Evolutionary conservation across 805 yeast genomes (phyloP).

Genomic region (Yarrowia phangngaensis): DNA sequence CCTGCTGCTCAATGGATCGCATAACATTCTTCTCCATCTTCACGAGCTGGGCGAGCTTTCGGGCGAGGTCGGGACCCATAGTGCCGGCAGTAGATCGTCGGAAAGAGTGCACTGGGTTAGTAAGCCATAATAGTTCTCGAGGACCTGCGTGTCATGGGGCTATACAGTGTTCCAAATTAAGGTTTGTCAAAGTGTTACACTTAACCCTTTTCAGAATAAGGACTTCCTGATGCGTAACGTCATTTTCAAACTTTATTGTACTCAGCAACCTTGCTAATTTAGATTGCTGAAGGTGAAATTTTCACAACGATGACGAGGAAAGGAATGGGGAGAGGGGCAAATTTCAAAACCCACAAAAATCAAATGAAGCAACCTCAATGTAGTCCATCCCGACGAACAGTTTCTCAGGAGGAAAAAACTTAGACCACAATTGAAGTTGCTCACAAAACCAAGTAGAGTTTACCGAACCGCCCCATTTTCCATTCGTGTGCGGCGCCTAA

Average conservation of each 20-base stretch:
- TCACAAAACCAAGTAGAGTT: too few species aligned
- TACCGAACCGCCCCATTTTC: too few species aligned
- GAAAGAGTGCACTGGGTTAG: constrained; percentile 37
- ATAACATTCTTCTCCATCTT: constrained; percentile 95
- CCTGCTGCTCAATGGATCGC: constrained; percentile 88
- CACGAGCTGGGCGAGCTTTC: constrained; percentile 85
- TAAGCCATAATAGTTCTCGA: not conserved
- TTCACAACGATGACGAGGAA: too few species aligned
- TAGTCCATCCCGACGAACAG: too few species aligned
- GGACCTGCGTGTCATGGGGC: not conserved
- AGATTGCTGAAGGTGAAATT: too few species aligned
- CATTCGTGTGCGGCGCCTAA: too few species aligned
- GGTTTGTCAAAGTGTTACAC: constrained; percentile 8
- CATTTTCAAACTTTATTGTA: constrained; percentile 14
- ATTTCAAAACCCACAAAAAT: too few species aligned
- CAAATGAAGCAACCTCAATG: too few species aligned
- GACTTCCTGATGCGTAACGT: constrained; percentile 20
- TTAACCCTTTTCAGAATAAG: constrained; percentile 8
- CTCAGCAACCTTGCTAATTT: constrained; percentile 25
- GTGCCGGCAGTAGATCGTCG: constrained; percentile 86
- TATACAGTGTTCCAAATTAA: not conserved
- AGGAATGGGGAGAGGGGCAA: too few species aligned
- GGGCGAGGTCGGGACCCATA: constrained; percentile 90
- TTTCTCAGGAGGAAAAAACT: too few species aligned
- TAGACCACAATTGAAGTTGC: too few species aligned